Evolutionary conservation across 2,329 filamentous ascomycete genomes (phyloP).

Genomic region (Claviceps sorghi): DNA sequence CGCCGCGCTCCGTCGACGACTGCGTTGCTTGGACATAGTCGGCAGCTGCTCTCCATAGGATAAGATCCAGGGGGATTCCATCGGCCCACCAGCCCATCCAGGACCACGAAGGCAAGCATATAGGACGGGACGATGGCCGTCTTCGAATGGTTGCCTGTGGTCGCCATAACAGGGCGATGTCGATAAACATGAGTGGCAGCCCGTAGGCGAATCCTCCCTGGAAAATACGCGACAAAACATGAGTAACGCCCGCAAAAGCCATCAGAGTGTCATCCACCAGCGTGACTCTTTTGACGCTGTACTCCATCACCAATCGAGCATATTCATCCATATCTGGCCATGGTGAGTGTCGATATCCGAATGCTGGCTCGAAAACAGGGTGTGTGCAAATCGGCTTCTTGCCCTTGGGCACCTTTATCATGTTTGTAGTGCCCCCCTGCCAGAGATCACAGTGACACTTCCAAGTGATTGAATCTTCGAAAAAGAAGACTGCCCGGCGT

Average conservation of each 20-base stretch:
- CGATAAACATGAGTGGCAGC: slow-evolving; percentile 32
- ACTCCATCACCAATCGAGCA: slow-evolving; percentile 28
- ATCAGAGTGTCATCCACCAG: slow-evolving; percentile 26
- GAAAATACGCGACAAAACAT: slow-evolving; percentile 26
- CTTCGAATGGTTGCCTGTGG: slow-evolving; percentile 28
- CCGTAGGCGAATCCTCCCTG: slow-evolving; percentile 29
- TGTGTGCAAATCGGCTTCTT: slow-evolving; percentile 19
- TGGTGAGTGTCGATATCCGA: slow-evolving; percentile 25
- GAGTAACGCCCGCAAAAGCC: slow-evolving; percentile 29
- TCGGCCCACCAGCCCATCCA: slow-evolving; percentile 36
- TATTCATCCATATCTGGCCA: slow-evolving; percentile 34
- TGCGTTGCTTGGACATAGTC: slow-evolving; percentile 28
- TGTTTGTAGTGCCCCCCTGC: slow-evolving; percentile 19
- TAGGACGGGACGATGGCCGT: slow-evolving; percentile 20
- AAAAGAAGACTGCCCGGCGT: slow-evolving; percentile 28
- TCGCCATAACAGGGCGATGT: slow-evolving; percentile 29
- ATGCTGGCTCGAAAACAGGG: slow-evolving; percentile 16
- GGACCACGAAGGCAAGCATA: slow-evolving; percentile 30
- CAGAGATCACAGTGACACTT: slow-evolving; percentile 31
- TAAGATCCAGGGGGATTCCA: slow-evolving; percentile 26
- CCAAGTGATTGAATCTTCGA: slow-evolving; percentile 28
- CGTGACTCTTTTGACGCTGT: slow-evolving; percentile 24
- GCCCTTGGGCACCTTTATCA: slow-evolving; percentile 19
- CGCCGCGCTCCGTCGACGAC: slow-evolving; percentile 16
- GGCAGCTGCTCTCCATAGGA: slow-evolving; percentile 27